phyloP scores from a whole-genome alignment of 2,329 filamentous ascomycete species.

The Delphinella strobiligena region DNA sequence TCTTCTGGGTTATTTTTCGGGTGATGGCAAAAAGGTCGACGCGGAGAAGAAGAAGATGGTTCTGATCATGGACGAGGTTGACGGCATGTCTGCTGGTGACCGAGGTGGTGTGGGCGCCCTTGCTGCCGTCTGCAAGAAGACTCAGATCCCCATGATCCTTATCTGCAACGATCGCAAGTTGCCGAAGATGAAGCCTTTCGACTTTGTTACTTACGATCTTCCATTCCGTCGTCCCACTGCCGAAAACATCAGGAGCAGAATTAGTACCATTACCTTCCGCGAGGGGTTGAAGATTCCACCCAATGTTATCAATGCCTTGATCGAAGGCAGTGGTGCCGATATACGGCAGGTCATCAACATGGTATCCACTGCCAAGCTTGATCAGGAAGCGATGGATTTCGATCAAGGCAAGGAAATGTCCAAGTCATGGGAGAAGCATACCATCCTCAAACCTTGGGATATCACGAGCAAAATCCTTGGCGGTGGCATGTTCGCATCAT shows the following conservation, averaged over 20 bases:
- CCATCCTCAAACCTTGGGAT: conserved; percentile 95
- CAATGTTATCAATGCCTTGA: conserved; percentile 79
- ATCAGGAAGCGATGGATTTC: conserved; percentile 66
- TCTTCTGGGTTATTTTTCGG: conserved; percentile 78
- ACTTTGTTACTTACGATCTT: conserved; percentile 71
- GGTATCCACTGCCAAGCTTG: conserved; percentile 86
- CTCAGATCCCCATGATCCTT: conserved; percentile 84
- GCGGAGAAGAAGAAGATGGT: conserved; percentile 81
- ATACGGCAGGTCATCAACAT: conserved; percentile 99
- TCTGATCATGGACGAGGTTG: conserved; percentile 97
- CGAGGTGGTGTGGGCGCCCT: conserved; percentile 89
- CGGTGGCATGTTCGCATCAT: conserved; percentile 70
- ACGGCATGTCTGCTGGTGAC: conserved; percentile 96
- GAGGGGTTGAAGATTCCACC: conserved; percentile 79
- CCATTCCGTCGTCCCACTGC: conserved; percentile 81
- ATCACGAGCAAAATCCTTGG: conserved; percentile 88
- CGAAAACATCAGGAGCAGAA: conserved; percentile 79
- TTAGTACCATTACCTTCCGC: conserved; percentile 89
- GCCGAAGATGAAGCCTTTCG: conserved; percentile 98
- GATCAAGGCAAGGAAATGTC: conserved; percentile 88
- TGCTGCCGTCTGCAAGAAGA: conserved; percentile 90
- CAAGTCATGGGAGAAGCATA: conserved; percentile 96
- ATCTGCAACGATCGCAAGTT: conserved; percentile 92
- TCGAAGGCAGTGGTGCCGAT: conserved; percentile 89
- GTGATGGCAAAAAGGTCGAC: conserved; percentile 70